Evolutionary conservation across 1,139 yeast genomes (phyloP), one percentile per base, ranked within the genome.

Genomic region (Geotrichum klebahnii): DNA sequence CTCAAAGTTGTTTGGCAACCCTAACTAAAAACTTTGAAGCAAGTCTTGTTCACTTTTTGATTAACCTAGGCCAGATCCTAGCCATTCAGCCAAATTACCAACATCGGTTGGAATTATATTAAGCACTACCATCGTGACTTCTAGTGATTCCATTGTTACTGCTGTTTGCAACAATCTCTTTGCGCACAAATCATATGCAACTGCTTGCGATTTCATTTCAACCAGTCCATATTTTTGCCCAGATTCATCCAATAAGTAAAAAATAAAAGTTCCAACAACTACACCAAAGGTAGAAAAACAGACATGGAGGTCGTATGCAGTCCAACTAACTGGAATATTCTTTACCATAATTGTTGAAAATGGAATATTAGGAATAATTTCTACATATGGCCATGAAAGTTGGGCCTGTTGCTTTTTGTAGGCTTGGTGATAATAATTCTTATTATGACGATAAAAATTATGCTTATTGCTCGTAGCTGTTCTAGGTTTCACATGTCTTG

Each of bases 211-310:
- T 1, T 23, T 42, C 20, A 49, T 35, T 17, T 49, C 48, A 5
- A 49, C 48, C 12, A 49, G 34, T 9, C 52, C 52, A 17, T 31
- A 36, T 24, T 33, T 44, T 5, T 20, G 17, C 24, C 37, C 48
- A 20, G 29, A 31, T 9, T 45, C 38, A 12, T 44, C 44, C 9
- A 23, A 8, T 6, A 28, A 17, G 14, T 43, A 24, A 22, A 37
- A 49, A 16, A 49, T 49, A 17, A 49, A 49, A 16, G 45, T 34
- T 12, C 52, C 52, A 9, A 44, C 41, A 14, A 49, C 48, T 3
- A 14, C 20, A 3, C 52, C 48, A 20, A 28, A 36, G 2, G 14
- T 12, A 9, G 52, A 44, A 23, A 49, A 49, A 29, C 42, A 44
- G 20, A 31, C 20, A 29, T 31, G 37, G 12, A 47, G 14, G 28